A percentile compares a stretch with the other conserved stretches of the same genome.
phyloP scores from a whole-genome alignment of 202 grass and related monocot genomes.

The Eragrostis tef region DNA sequence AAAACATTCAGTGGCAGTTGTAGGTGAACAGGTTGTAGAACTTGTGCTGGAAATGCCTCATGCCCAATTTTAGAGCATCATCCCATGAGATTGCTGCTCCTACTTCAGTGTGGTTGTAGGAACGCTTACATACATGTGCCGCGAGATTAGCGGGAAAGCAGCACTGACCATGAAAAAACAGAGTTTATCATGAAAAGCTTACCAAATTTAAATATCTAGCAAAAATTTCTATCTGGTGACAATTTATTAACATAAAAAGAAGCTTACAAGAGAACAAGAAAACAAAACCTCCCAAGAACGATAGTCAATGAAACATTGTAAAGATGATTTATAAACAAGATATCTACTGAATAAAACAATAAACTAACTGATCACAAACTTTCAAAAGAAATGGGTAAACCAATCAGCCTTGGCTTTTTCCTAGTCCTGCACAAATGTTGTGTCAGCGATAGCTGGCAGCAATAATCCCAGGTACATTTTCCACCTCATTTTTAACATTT shows the following conservation, averaged over 20 bases:
- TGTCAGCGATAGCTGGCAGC: background rate
- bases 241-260: background rate
- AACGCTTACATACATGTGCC: constrained; percentile 57
- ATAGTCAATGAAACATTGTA: background rate
- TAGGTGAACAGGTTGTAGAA: constrained; percentile 91
- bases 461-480: background rate
- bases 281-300: constrained; percentile 1
- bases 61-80: constrained; percentile 60
- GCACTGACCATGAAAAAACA: constrained; percentile 57
- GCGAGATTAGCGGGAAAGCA: constrained; percentile 78
- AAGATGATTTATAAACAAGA: constrained; percentile 20
- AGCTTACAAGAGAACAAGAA: background rate
- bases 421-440: background rate
- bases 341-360: background rate
- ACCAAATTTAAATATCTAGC: background rate
- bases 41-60: constrained; percentile 79
- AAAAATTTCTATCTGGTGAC: background rate
- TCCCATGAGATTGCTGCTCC: constrained; percentile 86
- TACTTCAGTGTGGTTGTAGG: constrained; percentile 72
- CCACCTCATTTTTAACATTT: constrained; percentile 2
- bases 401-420: background rate
- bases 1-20: constrained; percentile 79
- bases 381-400: constrained; percentile 9
- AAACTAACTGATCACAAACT: background rate
- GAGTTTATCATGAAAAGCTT: constrained; percentile 22